Evolutionary conservation across 139 green algal genomes (phyloP), one percentile per base, ranked within the genome.

Genomic region (Ettlia oleoabundans): DNA sequence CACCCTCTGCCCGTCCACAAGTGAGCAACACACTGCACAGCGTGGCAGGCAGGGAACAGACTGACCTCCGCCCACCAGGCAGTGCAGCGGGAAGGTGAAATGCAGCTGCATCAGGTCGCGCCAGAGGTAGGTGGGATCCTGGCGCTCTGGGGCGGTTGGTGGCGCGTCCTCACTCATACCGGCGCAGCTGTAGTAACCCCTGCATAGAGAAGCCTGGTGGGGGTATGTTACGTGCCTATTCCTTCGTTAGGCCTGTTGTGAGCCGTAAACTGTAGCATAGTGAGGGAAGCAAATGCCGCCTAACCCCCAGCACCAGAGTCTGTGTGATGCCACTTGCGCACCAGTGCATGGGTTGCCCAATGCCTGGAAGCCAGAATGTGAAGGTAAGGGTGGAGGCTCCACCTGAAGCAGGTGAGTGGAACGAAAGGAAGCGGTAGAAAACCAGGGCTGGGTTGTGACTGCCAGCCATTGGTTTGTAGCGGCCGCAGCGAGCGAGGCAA

Each of bases 51-150:
- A n/a, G n/a, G n/a, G n/a, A n/a, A n/a, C n/a, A n/a, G n/a, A n/a
- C n/a, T n/a, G n/a, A 71, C 87, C 91, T 51, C 84, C 88, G 22
- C 92, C 92, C 18, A 95, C 82, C 81, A 94, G 80, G 30, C 85
- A 80, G 76, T 95, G 92, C 83, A 96, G 51, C 2, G 89, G 89
- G 8, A 82, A 86, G 41, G 75, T 33, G 41, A 38, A 26, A 76
- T 96, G 92, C 67, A 86, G 40, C 51, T 64, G 51, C 72, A 88
- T 61, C 51, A 90, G 38, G 80, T 92, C 89, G 52, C 70, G 75
- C 88, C 88, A 92, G 38, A 92, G 81, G 43, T 88, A 81, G 21
- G 85, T 63, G 15, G 84, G 78, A 52, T 88, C 84, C 1, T 70
- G n/a, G 9, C 42, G 58, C 42, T 73, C 70, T 0, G 64, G 65